Conservation (phyloP, 768 basidiomycete genomes). For the Fibroporia radiculosa region DNA sequence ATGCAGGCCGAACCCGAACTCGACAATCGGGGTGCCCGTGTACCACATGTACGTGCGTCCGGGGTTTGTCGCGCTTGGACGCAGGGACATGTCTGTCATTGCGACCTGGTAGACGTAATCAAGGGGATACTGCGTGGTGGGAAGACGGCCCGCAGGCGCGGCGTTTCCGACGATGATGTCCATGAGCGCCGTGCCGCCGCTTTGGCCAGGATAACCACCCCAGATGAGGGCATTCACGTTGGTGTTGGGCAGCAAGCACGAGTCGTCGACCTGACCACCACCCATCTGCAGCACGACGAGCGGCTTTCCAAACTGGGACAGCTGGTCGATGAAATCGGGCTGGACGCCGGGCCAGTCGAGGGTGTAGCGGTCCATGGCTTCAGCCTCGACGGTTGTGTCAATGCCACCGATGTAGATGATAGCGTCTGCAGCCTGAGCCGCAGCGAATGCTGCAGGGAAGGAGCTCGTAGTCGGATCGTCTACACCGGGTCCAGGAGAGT, state of each 20-base stretch:
- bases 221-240: slow-evolving; percentile 48
- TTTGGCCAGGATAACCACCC: slow-evolving; percentile 53
- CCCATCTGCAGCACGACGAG: slow-evolving; percentile 48
- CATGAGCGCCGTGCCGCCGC: slow-evolving; percentile 44
- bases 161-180: slow-evolving; percentile 45
- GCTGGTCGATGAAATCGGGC: slow-evolving; percentile 38
- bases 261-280: slow-evolving; percentile 48
- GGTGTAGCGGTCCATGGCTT: slow-evolving; percentile 36
- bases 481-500: slow-evolving; percentile 35
- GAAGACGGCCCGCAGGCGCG: slow-evolving; percentile 48
- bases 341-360: slow-evolving; percentile 53
- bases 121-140: slow-evolving; percentile 46
- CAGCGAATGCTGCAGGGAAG: slow-evolving; percentile 45
- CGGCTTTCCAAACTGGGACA: slow-evolving; percentile 41
- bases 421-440: slow-evolving; percentile 40
- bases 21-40: slow-evolving; percentile 40
- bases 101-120: slow-evolving; percentile 38
- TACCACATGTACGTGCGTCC: slow-evolving; percentile 57
- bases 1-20: slow-evolving; percentile 48
- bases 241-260: slow-evolving; percentile 21
- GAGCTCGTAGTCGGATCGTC: slow-evolving; percentile 21
- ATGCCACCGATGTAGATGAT: slow-evolving; percentile 50
- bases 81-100: slow-evolving; percentile 54
- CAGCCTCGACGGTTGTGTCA: slow-evolving; percentile 40
- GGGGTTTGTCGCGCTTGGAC: slow-evolving; percentile 39